Evolutionary conservation across 371 early-diverging fungal genomes (phyloP).

Genomic region (Mortierella sp.): DNA sequence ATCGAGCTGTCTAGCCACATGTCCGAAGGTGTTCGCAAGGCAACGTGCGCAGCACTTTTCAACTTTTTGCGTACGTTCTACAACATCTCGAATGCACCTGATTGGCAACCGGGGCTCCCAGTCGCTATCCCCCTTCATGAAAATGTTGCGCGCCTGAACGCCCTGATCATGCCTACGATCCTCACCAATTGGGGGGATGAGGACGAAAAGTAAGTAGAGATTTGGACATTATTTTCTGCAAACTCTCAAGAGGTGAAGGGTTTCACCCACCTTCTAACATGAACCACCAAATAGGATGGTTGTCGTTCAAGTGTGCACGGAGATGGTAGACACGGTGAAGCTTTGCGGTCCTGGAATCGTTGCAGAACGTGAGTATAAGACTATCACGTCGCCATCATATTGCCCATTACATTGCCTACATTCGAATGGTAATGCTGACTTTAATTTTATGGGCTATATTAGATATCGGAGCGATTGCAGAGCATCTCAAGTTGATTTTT

Average conservation of each 20-base stretch:
- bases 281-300: conserved; percentile 66
- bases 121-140: conserved; percentile 75
- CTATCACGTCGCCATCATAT: background rate
- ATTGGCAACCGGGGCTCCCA: conserved; percentile 82
- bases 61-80: conserved; percentile 80
- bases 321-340: conserved; percentile 74
- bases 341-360: conserved; percentile 83
- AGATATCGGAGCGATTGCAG: conserved; percentile 70
- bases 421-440: no score
- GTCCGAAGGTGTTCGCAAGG: conserved; percentile 86
- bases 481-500: conserved; percentile 73
- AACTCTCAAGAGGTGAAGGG: no score
- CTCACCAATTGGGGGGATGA: conserved; percentile 83
- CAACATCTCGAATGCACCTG: conserved; percentile 67
- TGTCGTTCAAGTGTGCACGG: conserved; percentile 79
- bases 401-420: background rate
- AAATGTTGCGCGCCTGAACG: conserved; percentile 76
- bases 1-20: conserved; percentile 75
- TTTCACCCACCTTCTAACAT: no score
- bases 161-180: conserved; percentile 74
- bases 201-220: conserved; percentile 70
- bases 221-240: background rate
- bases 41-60: conserved; percentile 75
- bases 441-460: conserved; percentile 21
- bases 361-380: conserved; percentile 65